Percentiles rank a stretch among this genome's conserved stretches.
These are phyloP conservation scores for Tubosaeta sp. DNA, from an alignment of 768 basidiomycete species.

Conservation along the genomic window DNA sequence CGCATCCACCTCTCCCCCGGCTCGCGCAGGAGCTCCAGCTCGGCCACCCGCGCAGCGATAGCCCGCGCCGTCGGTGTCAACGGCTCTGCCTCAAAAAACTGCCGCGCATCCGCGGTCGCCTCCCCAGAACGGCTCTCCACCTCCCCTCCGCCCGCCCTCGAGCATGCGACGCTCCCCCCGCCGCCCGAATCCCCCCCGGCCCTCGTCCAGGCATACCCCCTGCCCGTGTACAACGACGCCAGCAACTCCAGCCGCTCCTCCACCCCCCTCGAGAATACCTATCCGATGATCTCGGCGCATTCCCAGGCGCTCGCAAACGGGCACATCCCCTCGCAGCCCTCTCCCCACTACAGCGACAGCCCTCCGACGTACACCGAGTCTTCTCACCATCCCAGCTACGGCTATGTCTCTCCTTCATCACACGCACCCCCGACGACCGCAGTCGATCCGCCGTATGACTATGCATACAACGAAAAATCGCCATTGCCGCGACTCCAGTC, in stretches of 20 bases:
- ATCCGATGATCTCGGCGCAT: conserved; percentile 35
- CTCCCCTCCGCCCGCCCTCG: conserved; percentile 42
- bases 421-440: conserved; percentile 21
- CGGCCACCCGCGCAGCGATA: conserved; percentile 54
- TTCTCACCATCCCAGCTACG: conserved; percentile 31
- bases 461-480: conserved; percentile 30
- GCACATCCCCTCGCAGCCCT: conserved; percentile 28
- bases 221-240: conserved; percentile 23
- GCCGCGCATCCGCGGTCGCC: conserved; percentile 23
- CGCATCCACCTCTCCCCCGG: conserved; percentile 80
- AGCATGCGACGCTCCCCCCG: conserved; percentile 37
- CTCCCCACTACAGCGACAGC: conserved; percentile 30
- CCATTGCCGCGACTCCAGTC: conserved; percentile 29
- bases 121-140: conserved; percentile 25
- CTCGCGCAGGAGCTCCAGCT: conserved; percentile 59
- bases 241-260: conserved; percentile 41
- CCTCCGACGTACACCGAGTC: conserved; percentile 29
- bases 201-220: conserved; percentile 41
- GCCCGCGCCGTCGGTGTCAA: conserved; percentile 37
- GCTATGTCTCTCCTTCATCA: conserved; percentile 23
- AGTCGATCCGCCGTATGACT: conserved; percentile 28
- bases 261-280: conserved; percentile 42
- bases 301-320: conserved; percentile 36
- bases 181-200: conserved; percentile 56
- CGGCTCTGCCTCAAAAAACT: conserved; percentile 14